phyloP scores from a whole-genome alignment of 2,329 filamentous ascomycete genomes.

The Sphaerulina musiva region DNA sequence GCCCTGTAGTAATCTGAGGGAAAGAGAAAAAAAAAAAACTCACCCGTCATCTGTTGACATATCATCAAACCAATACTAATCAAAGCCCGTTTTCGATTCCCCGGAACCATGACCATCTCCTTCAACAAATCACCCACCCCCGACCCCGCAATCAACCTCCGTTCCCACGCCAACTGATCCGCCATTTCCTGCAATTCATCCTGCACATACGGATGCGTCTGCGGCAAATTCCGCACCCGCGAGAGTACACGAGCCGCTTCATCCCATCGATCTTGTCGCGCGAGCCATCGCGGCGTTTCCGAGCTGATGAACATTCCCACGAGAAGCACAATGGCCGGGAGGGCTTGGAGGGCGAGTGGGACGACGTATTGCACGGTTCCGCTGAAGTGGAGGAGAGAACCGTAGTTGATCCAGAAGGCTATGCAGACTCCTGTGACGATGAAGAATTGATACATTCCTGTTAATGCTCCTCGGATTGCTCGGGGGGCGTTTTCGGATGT shows the following conservation, averaged over 20 bases:
- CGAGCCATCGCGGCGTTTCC: slow-evolving; percentile 41
- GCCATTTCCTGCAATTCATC: slow-evolving; percentile 59
- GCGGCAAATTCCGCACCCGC: slow-evolving; percentile 48
- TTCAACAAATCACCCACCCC: slow-evolving; percentile 58
- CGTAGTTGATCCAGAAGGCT: slow-evolving; percentile 46
- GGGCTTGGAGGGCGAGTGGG: slow-evolving; percentile 58
- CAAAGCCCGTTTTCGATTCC: slow-evolving; percentile 57
- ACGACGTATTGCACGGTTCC: slow-evolving; percentile 46
- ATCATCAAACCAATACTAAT: slow-evolving; percentile 59
- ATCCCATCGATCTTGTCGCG: slow-evolving; percentile 62
- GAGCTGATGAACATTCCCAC: slow-evolving; percentile 55
- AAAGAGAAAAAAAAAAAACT: slow-evolving; percentile 32
- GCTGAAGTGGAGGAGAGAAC: slow-evolving; percentile 41
- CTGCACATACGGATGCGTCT: slow-evolving; percentile 53
- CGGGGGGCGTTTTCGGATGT: slow-evolving; percentile 45
- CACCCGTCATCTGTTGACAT: slow-evolving; percentile 66
- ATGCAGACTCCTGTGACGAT: slow-evolving; percentile 34
- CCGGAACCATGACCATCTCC: slow-evolving; percentile 61
- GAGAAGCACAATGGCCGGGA: slow-evolving; percentile 57
- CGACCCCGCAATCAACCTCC: slow-evolving; percentile 60
- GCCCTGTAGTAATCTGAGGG: too few species aligned
- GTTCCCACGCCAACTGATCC: slow-evolving; percentile 60
- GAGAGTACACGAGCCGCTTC: slow-evolving; percentile 53
- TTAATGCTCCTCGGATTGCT: slow-evolving; percentile 48
- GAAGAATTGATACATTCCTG: slow-evolving; percentile 57